Base-by-base conservation (phyloP, 2,329 filamentous ascomycete genomes). In the Trichoderma citrinoviride region DNA sequence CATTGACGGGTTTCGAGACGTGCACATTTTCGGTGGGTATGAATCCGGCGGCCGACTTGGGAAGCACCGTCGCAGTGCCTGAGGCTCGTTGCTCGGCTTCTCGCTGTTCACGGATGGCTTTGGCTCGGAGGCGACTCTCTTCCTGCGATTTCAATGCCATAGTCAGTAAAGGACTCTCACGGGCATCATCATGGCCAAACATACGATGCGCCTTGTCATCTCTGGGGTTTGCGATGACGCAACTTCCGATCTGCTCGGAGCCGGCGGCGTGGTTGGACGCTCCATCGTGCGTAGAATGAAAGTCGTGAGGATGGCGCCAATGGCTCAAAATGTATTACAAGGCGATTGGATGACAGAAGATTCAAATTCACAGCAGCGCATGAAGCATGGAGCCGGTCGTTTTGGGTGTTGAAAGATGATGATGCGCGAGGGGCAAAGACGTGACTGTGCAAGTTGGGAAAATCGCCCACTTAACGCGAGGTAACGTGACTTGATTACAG, bases 111-210 rank as follows among this genome's bases (percentile, higher is more conserved):
- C 91, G 90, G 19, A 93, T 82, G 2, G 93, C 93, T 83, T 97
- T 98, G 63, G 95, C 92, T 78, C 88, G 91, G 33, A 97, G 85
- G 21, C 94, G 87, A 71, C 89, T 93, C 76, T 94, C 88, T 86
- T 97, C 94, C 91, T 95, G 65, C 3, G 27, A 56, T 70, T 37
- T 17, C 25, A 37, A 6, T 55, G 15, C 25, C 1, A 3, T 61
- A 68, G 37, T 52, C 27, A 63, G 61, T 37, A 55, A n/a, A 1
- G 12, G 19, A 4, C 2, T 29, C 64, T 14, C 68, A 33, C 2
- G n/a, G 15, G 2, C 10, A 40, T 43, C 3, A 56, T 12, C 5
- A 2, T n/a, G 29, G 21, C 15, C 21, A 27, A 5, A 72, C 83
- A 72, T 72, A 87, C 85, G 65, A 87, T 86, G 70, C 83, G 80